Base-by-base conservation (phyloP, 2,329 filamentous ascomycete genomes). In the Purpureocillium takamizusanense region DNA sequence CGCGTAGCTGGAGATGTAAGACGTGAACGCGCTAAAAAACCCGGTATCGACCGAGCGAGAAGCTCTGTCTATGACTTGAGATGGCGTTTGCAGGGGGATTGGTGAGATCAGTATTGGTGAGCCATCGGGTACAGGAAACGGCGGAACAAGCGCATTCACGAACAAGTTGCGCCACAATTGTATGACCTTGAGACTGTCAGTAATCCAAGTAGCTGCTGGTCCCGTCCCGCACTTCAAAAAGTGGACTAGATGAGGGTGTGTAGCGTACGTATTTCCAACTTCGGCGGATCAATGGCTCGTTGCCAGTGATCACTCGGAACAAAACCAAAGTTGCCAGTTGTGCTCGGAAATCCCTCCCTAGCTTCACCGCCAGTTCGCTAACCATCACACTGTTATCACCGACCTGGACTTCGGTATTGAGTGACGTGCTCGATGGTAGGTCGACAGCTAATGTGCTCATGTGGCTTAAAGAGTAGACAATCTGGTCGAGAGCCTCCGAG, bases 1-100 rank as follows among this genome's bases (percentile, higher is more conserved):
- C 31, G 94, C 92, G 57, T 98, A 97, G 59, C 90, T 97, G n/a
- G 89, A 94, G 25, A 98, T 88, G 53, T 97, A 98, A 5, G 86
- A 94, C 1, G 90, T 94, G 52, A 98, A 86, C 1, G 90, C 88
- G 4, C 89, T 95, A 57, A 98, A 88, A 36, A 98, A 76, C 6
- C 92, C 88, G 3, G 81, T 80, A 21, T 98, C 92, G 41, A 72
- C 77, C 27, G 81, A 70, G 46, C 86, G 84, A 31, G 84, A 73
- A 40, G 81, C 88, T 40, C 90, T 80, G 56, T 97, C 92, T 47
- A 98, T 89, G 35, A 97, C 78, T 55, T 95, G 89, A 9, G 87
- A 92, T 2, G 92, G 89, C 11, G 79, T 86, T 53, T 95, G 90
- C 35, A 97, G 69, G 4, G 92, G 89, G 50, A 98, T 97, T 2